Conservation (phyloP, 352 stramenopile species). For the Phytophthora citrophthora region DNA sequence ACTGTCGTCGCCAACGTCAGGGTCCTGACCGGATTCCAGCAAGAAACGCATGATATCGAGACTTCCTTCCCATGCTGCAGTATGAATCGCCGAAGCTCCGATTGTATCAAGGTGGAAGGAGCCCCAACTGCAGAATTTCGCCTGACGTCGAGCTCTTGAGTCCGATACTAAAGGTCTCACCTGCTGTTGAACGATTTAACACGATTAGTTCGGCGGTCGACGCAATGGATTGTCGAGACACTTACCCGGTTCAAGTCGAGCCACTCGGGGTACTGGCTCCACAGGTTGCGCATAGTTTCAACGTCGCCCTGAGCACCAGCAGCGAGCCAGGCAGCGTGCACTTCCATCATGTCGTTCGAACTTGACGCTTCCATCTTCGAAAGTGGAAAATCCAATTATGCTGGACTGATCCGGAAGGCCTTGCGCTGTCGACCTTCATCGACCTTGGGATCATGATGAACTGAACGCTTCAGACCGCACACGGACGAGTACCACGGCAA, state of each 20-base stretch:
- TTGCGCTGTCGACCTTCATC: too few relatives aligned
- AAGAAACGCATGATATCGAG: slow-evolving; percentile 25
- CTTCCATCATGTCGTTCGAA: neutral
- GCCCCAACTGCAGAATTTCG: slow-evolving; percentile 25
- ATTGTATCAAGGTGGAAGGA: slow-evolving; percentile 29
- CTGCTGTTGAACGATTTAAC: slow-evolving; percentile 2
- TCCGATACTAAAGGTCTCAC: slow-evolving; percentile 13
- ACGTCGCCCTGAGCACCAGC: slow-evolving; percentile 21
- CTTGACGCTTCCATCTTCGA: neutral
- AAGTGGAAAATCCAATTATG: slow-evolving; percentile 5
- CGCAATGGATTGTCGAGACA: too few relatives aligned
- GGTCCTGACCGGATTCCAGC: slow-evolving; percentile 27
- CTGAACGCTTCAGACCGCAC: too few relatives aligned
- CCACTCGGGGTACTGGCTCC: slow-evolving; percentile 18
- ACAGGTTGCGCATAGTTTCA: slow-evolving; percentile 16
- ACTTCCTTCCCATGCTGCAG: slow-evolving; percentile 26
- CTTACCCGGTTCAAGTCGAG: slow-evolving; percentile 31
- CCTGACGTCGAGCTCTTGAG: slow-evolving; percentile 11
- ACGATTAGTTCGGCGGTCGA: too few relatives aligned
- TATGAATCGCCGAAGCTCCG: slow-evolving; percentile 34
- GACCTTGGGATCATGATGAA: too few relatives aligned
- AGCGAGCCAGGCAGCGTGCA: slow-evolving; percentile 26
- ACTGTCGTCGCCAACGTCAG: slow-evolving; percentile 19
- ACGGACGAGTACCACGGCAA: too few relatives aligned
- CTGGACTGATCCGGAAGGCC: too few relatives aligned